Conservation (phyloP, 2,329 filamentous ascomycete species). For the Claviceps sp. region DNA sequence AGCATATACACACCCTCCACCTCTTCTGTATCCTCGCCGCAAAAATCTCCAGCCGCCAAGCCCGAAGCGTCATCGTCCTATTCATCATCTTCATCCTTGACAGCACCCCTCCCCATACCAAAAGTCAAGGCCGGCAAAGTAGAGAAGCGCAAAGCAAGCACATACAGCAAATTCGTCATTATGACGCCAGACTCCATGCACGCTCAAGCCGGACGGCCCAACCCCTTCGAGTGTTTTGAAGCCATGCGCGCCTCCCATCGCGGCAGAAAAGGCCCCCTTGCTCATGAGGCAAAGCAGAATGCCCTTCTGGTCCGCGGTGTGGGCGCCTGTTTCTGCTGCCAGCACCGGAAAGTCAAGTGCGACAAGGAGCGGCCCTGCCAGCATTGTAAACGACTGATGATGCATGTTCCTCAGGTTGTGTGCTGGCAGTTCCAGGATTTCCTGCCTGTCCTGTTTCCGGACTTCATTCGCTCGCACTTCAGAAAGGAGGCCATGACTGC, state of each 20-base stretch:
- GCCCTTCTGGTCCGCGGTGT: conserved; percentile 39
- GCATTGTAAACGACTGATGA: conserved; percentile 40
- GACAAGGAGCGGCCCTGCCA: conserved; percentile 42
- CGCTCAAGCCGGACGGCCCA: conserved; percentile 34
- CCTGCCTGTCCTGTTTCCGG: conserved; percentile 35
- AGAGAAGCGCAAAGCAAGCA: conserved; percentile 16
- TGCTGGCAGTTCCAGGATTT: conserved; percentile 50
- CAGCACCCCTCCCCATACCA: conserved; percentile 23
- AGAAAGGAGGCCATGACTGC: conserved; percentile 32
- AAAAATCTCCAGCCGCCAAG: conserved; percentile 16
- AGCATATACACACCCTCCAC: conserved; percentile 8
- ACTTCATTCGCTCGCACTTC: conserved; percentile 37
- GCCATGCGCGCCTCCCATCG: conserved; percentile 37
- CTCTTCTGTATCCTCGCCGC: conserved; percentile 15
- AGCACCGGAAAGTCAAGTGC: conserved; percentile 45
- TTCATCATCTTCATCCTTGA: conserved; percentile 7
- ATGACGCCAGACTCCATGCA: conserved; percentile 40
- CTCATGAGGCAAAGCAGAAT: conserved; percentile 39
- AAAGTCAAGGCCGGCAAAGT: conserved; percentile 27
- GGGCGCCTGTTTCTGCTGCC: conserved; percentile 47
- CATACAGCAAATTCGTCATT: conserved; percentile 37
- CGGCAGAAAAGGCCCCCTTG: conserved; percentile 42
- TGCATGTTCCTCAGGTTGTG: conserved; percentile 37
- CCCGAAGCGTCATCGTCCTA: conserved; percentile 8
- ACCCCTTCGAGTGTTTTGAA: conserved; percentile 43